Conservation (phyloP, 2,329 filamentous ascomycete genomes). For the Coniochaeta hoffmannii region DNA sequence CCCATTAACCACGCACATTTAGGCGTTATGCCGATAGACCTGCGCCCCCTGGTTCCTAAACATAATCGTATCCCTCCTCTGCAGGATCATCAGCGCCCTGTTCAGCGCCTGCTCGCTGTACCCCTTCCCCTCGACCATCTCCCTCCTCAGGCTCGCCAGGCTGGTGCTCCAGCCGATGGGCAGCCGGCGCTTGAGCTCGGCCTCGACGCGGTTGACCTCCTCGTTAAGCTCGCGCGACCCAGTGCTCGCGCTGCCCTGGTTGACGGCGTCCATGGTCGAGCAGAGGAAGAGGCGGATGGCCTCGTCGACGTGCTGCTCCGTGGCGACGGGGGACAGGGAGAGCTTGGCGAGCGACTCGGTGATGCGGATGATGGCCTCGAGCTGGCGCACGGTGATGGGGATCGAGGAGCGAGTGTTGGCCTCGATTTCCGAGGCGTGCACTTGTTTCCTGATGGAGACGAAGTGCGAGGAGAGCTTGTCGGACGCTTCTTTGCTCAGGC, state of each 20-base stretch:
- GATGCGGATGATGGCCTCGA: conserved; percentile 95
- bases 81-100: conserved; percentile 76
- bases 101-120: conserved; percentile 84
- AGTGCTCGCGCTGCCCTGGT: conserved; percentile 68
- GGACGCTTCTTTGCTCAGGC: conserved; percentile 81
- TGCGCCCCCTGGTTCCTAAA: conserved; percentile 70
- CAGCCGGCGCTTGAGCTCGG: conserved; percentile 77
- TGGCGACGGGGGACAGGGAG: conserved; percentile 75
- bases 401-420: conserved; percentile 88
- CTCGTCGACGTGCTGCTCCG: conserved; percentile 90
- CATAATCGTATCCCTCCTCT: conserved; percentile 79
- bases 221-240: conserved; percentile 86
- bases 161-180: conserved; percentile 96
- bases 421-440: conserved; percentile 84
- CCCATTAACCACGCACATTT: neutral
- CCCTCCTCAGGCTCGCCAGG: conserved; percentile 73
- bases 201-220: conserved; percentile 78
- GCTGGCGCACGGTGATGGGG: conserved; percentile 92
- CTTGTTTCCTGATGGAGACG: conserved; percentile 89
- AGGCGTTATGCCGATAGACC: conserved; percentile 57
- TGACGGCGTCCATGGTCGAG: conserved; percentile 95
- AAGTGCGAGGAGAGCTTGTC: conserved; percentile 97
- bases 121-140: conserved; percentile 87
- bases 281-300: conserved; percentile 95
- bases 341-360: conserved; percentile 94